Evolutionary conservation across 2,329 filamentous ascomycete species (phyloP).

Genomic region (Sordariomycetes sp.): DNA sequence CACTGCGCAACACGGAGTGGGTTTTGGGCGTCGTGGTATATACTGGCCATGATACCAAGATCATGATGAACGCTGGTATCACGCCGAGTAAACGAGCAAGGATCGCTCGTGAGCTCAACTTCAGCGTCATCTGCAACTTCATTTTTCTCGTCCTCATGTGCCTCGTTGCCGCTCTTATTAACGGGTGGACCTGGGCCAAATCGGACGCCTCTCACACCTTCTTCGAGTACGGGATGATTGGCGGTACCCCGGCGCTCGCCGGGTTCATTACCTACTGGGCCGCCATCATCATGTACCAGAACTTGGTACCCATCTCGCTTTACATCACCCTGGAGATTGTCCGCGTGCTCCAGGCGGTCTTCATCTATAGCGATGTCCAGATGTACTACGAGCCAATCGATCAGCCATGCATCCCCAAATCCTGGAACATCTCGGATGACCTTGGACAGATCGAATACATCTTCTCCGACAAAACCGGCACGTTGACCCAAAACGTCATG

Average conservation of each 20-base stretch:
- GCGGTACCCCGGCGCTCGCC: constrained; percentile 61
- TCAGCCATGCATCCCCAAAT: constrained; percentile 91
- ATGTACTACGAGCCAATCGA: constrained; percentile 98
- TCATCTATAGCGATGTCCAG: constrained; percentile 90
- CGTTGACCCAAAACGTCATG: constrained; percentile 97
- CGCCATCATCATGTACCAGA: constrained; percentile 89
- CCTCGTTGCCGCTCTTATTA: constrained; percentile 70
- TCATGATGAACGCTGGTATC: constrained; percentile 96
- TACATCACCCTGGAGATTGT: constrained; percentile 98
- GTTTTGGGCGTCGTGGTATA: constrained; percentile 90
- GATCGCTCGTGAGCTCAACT: constrained; percentile 89
- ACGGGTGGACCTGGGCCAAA: constrained; percentile 73
- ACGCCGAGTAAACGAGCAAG: constrained; percentile 89
- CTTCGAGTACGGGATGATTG: constrained; percentile 82
- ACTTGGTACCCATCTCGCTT: constrained; percentile 94
- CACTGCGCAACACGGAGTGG: constrained; percentile 93
- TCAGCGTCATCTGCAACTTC: constrained; percentile 97
- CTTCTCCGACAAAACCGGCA: constrained; percentile 97
- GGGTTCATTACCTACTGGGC: constrained; percentile 98
- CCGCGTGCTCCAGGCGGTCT: constrained; percentile 82
- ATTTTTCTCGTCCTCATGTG: constrained; percentile 83
- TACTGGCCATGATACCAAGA: constrained; percentile 84
- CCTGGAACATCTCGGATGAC: constrained; percentile 98
- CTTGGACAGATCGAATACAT: constrained; percentile 98
- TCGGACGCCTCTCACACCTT: constrained; percentile 62